These are phyloP conservation scores for Chloridella minuta DNA, from an alignment of 352 stramenopile genomes.

Conservation along the genomic window DNA sequence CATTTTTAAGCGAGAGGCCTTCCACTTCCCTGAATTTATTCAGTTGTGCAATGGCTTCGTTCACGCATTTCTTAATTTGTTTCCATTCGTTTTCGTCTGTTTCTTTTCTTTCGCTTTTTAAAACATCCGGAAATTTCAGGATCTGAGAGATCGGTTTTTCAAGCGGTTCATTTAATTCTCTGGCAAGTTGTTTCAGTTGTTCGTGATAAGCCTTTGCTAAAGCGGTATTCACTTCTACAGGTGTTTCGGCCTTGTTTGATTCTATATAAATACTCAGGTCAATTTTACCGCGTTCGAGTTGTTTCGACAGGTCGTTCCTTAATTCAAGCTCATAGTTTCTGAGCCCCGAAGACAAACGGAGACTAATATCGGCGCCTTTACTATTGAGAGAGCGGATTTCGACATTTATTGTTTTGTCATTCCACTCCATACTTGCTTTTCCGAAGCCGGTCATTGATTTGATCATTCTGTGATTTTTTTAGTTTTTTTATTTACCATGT, in stretches of 20 bases:
- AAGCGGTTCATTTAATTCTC: neutral
- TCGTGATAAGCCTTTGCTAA: neutral
- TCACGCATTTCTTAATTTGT: neutral
- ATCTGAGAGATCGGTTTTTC: neutral
- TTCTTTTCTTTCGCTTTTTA: neutral
- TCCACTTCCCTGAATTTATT: neutral
- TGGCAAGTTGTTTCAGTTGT: neutral
- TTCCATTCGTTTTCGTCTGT: neutral
- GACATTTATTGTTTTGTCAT: neutral
- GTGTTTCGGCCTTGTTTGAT: neutral
- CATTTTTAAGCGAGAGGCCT: neutral
- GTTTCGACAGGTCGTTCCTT: neutral
- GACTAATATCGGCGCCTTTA: neutral
- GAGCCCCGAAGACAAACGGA: neutral
- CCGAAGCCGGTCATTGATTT: neutral
- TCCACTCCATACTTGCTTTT: neutral
- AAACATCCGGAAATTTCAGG: neutral
- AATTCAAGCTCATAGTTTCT: neutral
- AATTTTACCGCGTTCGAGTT: neutral
- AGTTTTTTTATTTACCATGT: neutral
- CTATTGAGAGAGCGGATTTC: neutral
- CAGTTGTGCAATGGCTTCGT: neutral
- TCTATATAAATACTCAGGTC: neutral
- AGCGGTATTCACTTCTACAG: neutral
- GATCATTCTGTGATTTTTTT: neutral